phyloP scores from a whole-genome alignment of 2,329 filamentous ascomycete species.

The Pseudogymnoascus verrucosus region DNA sequence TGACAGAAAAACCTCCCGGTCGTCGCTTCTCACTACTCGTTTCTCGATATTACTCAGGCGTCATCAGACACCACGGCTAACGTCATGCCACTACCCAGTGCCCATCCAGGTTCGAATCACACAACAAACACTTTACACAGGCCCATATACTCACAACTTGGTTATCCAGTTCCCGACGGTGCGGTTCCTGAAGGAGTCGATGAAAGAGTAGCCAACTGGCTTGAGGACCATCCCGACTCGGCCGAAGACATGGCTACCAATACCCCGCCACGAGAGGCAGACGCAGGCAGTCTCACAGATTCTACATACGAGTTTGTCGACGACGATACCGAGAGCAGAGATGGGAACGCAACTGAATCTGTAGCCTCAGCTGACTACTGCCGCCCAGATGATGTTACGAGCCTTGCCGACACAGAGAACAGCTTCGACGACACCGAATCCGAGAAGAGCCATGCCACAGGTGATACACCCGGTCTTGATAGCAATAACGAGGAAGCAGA shows the following conservation, averaged over 20 bases:
- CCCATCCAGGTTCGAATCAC: conserved; percentile 13
- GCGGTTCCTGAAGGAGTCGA: conserved; percentile 15
- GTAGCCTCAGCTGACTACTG: conserved; percentile 28
- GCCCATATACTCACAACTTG: conserved; percentile 13
- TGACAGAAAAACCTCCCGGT: not conserved
- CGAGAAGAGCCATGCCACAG: conserved; percentile 17
- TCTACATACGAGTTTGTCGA: conserved; percentile 30
- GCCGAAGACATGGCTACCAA: conserved; percentile 18
- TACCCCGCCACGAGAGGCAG: conserved; percentile 21
- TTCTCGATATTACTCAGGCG: not conserved
- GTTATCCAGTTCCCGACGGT: conserved; percentile 18
- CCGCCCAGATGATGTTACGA: conserved; percentile 28
- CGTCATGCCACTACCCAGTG: conserved; percentile 24
- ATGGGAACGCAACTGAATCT: conserved; percentile 28
- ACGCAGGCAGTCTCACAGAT: conserved; percentile 25
- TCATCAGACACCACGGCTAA: conserved; percentile 22
- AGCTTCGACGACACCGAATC: conserved; percentile 27
- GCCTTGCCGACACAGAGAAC: conserved; percentile 28
- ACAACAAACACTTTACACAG: conserved; percentile 12
- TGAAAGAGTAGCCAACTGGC: conserved; percentile 23
- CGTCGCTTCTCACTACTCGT: not conserved
- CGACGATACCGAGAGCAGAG: conserved; percentile 27
- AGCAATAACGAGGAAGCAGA: conserved; percentile 22
- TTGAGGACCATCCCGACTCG: conserved; percentile 20
- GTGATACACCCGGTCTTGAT: conserved; percentile 17